Conservation (phyloP, 805 yeast species). For the Komagataella ulmi region DNA sequence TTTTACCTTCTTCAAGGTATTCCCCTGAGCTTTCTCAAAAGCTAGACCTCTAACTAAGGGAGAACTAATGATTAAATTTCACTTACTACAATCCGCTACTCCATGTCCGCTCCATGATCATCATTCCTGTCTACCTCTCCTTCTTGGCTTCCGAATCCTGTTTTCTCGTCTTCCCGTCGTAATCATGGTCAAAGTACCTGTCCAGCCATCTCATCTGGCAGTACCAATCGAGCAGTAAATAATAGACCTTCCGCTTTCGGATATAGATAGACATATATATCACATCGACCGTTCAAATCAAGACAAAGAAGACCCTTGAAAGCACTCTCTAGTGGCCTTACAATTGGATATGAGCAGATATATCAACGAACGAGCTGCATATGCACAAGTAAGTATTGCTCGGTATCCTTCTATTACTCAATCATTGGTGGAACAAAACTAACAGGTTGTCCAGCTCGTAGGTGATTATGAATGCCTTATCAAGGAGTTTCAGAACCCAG, state of each 20-base stretch:
- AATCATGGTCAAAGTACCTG: background rate
- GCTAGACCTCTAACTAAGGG: too few relatives aligned
- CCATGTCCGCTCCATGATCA: too few relatives aligned
- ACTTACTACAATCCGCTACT: too few relatives aligned
- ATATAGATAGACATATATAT: too few relatives aligned
- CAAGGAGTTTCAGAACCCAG: conserved; percentile 20
- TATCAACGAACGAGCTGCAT: background rate
- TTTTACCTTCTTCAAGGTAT: too few relatives aligned
- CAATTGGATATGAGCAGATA: background rate
- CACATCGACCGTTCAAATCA: conserved; percentile 6
- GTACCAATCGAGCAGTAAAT: background rate
- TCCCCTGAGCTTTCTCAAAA: too few relatives aligned
- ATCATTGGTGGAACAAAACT: background rate
- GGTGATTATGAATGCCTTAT: conserved; percentile 22
- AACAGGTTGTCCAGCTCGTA: background rate
- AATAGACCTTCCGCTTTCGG: background rate
- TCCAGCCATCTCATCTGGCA: background rate
- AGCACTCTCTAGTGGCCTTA: background rate
- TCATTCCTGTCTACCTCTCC: background rate
- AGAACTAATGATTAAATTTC: too few relatives aligned
- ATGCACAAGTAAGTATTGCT: background rate
- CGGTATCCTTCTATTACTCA: background rate
- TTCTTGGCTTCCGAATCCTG: too few relatives aligned
- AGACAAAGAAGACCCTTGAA: background rate
- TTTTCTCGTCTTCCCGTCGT: background rate